Evolutionary conservation across 345 rosid genomes (phyloP).

Genomic region (Corchorus olitorius): DNA sequence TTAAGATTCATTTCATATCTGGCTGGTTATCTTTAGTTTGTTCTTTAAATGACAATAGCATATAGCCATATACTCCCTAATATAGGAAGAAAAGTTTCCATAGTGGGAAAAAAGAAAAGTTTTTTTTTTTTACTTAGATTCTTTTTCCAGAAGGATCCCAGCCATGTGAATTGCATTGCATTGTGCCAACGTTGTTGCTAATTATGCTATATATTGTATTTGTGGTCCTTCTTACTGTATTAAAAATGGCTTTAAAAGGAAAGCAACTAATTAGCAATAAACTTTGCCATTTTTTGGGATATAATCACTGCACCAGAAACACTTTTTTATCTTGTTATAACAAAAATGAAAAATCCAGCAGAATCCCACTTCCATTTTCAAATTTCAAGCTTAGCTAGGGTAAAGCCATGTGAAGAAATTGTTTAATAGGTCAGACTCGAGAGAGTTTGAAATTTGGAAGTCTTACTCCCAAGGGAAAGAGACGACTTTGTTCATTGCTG

Average conservation of each 20-base stretch:
- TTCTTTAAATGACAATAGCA: neutral
- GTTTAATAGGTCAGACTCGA: neutral
- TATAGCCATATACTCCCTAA: neutral
- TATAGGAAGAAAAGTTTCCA: neutral
- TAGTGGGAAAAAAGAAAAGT: neutral
- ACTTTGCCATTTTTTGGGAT: neutral
- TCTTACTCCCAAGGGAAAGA: neutral
- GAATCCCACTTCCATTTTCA: neutral
- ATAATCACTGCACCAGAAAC: neutral
- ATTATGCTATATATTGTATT: too few relatives aligned
- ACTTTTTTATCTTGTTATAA: neutral
- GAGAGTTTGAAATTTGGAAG: neutral
- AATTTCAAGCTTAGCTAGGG: neutral
- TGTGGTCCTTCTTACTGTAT: neutral
- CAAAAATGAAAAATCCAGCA: neutral
- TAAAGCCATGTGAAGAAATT: too few relatives aligned
- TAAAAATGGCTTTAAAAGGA: neutral
- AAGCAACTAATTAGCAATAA: neutral
- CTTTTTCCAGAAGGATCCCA: neutral
- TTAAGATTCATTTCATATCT: too few relatives aligned
- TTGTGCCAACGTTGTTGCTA: neutral
- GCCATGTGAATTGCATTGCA: too few relatives aligned
- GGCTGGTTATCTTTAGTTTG: conserved; percentile 4
- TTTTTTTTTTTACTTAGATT: neutral
- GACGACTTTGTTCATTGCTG: neutral